phyloP scores from a whole-genome alignment of 2,329 filamentous ascomycete species.

The Fusarium euwallaceae region DNA sequence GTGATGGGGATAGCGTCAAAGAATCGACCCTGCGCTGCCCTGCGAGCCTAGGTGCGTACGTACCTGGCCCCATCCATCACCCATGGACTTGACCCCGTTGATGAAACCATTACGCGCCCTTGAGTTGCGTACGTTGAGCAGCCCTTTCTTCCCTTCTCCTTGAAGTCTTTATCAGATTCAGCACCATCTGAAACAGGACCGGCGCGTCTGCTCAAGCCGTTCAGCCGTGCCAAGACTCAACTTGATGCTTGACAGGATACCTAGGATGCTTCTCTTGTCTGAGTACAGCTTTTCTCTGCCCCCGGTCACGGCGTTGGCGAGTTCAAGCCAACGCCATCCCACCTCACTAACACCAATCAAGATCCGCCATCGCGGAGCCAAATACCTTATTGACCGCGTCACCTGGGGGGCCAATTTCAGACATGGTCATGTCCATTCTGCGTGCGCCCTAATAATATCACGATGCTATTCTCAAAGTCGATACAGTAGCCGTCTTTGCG shows the following conservation, averaged over 20 bases:
- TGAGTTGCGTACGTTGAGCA: constrained; percentile 6
- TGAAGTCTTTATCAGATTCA: constrained; percentile 3
- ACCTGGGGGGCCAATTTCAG: neutral
- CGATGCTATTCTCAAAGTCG: neutral
- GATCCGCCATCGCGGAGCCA: neutral
- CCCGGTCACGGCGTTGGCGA: neutral
- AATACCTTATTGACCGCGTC: constrained; percentile 6
- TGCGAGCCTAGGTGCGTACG: neutral
- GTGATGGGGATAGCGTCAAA: constrained; percentile 12
- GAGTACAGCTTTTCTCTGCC: neutral
- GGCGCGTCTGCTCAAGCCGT: neutral
- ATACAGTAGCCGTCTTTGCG: neutral
- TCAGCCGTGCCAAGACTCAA: neutral
- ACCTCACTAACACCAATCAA: neutral
- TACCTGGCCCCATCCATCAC: constrained; percentile 8
- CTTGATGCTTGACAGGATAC: neutral
- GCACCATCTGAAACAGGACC: neutral
- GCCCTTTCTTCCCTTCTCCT: neutral
- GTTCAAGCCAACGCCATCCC: neutral
- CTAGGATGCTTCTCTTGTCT: neutral
- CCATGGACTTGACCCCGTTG: neutral
- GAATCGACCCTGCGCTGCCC: neutral
- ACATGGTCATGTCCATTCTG: neutral
- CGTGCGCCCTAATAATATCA: neutral
- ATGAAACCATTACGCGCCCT: constrained; percentile 16